These are phyloP conservation scores for Hypsizygus marmoreus DNA, from an alignment of 768 basidiomycete genomes.

Conservation along the genomic window DNA sequence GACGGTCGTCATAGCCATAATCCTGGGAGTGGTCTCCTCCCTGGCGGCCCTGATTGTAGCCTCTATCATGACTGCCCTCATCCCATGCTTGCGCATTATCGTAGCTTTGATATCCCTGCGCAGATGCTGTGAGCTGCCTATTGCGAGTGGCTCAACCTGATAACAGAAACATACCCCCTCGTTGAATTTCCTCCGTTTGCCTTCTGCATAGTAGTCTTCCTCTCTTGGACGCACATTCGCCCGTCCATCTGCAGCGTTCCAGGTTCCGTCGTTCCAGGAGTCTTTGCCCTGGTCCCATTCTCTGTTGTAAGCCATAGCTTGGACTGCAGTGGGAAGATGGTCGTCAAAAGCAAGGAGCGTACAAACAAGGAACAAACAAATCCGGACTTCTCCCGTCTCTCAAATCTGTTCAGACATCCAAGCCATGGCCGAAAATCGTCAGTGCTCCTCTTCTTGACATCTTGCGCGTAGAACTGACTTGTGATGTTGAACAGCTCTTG, in stretches of 20 bases:
- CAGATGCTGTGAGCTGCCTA: slow-evolving; percentile 1
- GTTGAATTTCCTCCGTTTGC: slow-evolving; percentile 80
- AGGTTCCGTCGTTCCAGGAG: slow-evolving; percentile 47
- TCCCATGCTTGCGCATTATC: slow-evolving; percentile 52
- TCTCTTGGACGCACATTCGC: slow-evolving; percentile 58
- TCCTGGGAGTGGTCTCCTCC: slow-evolving; percentile 44
- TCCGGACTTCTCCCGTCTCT: slow-evolving; percentile 28
- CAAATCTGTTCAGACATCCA: slow-evolving; percentile 26
- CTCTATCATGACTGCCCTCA: slow-evolving; percentile 37
- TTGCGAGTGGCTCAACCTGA: neutral
- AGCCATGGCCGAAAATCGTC: slow-evolving; percentile 70
- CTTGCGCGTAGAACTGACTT: slow-evolving; percentile 9
- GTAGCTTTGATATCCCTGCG: slow-evolving; percentile 47
- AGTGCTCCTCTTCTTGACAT: slow-evolving; percentile 18
- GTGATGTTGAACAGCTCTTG: slow-evolving; percentile 43
- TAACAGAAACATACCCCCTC: slow-evolving; percentile 56
- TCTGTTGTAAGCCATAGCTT: slow-evolving; percentile 71
- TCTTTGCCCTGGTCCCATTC: slow-evolving; percentile 89
- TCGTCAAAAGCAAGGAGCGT: slow-evolving; percentile 37
- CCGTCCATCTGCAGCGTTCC: slow-evolving; percentile 43
- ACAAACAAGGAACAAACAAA: slow-evolving; percentile 36
- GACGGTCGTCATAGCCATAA: slow-evolving; percentile 51
- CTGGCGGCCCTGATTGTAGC: slow-evolving; percentile 29
- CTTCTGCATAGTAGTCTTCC: slow-evolving; percentile 68
- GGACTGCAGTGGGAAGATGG: slow-evolving; percentile 25